These are phyloP conservation scores for Fusarium sp. DNA, from an alignment of 2,329 filamentous ascomycete species.

Conservation along the genomic window DNA sequence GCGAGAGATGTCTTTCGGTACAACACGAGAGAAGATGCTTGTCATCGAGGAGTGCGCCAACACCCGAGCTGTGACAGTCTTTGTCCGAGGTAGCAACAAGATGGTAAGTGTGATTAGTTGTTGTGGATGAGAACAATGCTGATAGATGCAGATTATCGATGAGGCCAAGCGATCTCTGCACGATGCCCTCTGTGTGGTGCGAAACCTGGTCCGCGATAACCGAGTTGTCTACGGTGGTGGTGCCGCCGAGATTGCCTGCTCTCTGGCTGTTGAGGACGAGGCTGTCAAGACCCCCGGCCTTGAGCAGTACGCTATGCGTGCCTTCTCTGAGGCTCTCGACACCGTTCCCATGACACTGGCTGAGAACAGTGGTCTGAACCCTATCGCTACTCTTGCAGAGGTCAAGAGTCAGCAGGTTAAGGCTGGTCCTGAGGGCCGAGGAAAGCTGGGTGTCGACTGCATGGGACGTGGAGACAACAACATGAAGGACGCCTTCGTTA, in stretches of 20 bases:
- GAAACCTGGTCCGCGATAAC: slow-evolving; percentile 96
- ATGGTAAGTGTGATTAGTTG: slow-evolving; percentile 75
- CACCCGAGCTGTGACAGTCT: slow-evolving; percentile 94
- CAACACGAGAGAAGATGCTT: slow-evolving; percentile 98
- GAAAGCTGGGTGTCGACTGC: slow-evolving; percentile 93
- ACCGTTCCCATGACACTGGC: slow-evolving; percentile 94
- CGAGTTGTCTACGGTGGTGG: slow-evolving; percentile 98
- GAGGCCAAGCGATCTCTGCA: slow-evolving; percentile 98
- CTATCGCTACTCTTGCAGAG: slow-evolving; percentile 93
- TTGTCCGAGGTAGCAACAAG: slow-evolving; percentile 98
- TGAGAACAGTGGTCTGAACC: slow-evolving; percentile 96
- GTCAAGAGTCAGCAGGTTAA: slow-evolving; percentile 98
- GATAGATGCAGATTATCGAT: slow-evolving; percentile 84
- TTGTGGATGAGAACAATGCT: slow-evolving; percentile 22
- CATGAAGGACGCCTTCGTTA: slow-evolving; percentile 98
- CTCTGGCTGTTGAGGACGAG: slow-evolving; percentile 93
- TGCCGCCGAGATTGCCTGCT: slow-evolving; percentile 97
- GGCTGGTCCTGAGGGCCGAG: slow-evolving; percentile 65
- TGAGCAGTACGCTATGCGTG: slow-evolving; percentile 99
- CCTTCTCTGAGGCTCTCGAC: slow-evolving; percentile 95
- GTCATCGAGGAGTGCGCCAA: slow-evolving; percentile 99
- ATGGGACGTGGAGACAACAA: slow-evolving; percentile 96
- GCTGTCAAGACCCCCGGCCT: slow-evolving; percentile 96
- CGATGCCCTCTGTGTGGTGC: slow-evolving; percentile 96
- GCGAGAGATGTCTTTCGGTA: slow-evolving; percentile 95